Evolutionary conservation across 2,329 filamentous ascomycete genomes (phyloP).

Genomic region (Nemania sp.): DNA sequence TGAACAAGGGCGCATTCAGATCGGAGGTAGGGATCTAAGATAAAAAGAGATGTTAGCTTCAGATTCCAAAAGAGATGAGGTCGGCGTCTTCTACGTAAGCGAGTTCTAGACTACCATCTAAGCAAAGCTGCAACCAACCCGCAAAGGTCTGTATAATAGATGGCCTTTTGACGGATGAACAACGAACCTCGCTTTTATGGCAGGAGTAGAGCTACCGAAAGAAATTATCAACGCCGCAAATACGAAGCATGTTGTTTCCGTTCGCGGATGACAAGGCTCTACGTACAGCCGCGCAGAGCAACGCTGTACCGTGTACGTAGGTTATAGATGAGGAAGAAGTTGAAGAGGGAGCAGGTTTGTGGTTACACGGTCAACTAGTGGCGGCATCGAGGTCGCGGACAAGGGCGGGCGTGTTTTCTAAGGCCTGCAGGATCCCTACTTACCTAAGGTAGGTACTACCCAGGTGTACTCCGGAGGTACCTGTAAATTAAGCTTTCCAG

Average conservation of each 20-base stretch:
- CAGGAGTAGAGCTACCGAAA: neutral
- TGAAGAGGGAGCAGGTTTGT: neutral
- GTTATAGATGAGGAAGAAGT: neutral
- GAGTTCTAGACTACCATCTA: neutral
- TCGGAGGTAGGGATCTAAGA: neutral
- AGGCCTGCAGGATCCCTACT: too few relatives aligned
- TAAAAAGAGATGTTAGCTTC: constrained; percentile 5
- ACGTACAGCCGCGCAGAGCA: neutral
- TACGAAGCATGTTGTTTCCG: neutral
- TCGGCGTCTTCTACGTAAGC: neutral
- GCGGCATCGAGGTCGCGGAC: neutral
- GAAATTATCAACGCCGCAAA: neutral
- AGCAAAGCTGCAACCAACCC: neutral
- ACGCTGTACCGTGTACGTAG: neutral
- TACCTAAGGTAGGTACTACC: neutral
- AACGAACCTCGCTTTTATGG: neutral
- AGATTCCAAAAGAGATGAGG: neutral
- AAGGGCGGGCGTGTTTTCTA: constrained; percentile 11
- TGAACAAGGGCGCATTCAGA: neutral
- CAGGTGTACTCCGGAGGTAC: too few relatives aligned
- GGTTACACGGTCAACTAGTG: neutral
- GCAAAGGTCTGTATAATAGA: neutral
- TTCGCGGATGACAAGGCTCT: neutral
- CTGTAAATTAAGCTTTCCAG: constrained; percentile 16
- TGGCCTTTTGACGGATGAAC: neutral